Percentiles rank a stretch among this genome's conserved stretches.
Evolutionary conservation across 75 land plant species (phyloP).

Genomic region (Isoetes taiwanensis): DNA sequence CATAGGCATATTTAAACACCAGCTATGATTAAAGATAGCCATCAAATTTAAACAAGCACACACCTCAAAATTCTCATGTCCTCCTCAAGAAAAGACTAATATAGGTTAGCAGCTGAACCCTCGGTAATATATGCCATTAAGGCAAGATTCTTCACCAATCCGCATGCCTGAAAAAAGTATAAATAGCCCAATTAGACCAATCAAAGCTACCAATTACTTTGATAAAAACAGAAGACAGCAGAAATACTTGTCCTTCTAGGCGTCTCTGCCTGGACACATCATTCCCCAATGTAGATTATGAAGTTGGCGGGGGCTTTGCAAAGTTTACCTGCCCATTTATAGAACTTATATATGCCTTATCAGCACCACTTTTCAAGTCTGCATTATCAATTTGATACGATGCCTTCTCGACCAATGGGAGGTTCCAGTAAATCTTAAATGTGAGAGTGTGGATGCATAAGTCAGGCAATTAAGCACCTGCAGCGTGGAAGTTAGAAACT

Average conservation of each 20-base stretch:
- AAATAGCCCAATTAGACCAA: neutral
- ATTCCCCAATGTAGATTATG: constrained; percentile 99
- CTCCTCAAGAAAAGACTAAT: constrained; percentile 91
- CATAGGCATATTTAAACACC: neutral
- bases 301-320: constrained; percentile 95
- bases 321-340: constrained; percentile 51
- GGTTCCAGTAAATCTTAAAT: constrained; percentile 90
- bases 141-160: constrained; percentile 94
- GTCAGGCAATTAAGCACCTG: constrained; percentile 97
- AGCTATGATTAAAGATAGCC: neutral
- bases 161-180: constrained; percentile 58
- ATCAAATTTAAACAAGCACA: no score
- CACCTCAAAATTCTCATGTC: constrained; percentile 98
- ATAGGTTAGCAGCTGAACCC: constrained; percentile 95
- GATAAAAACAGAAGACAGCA: no score
- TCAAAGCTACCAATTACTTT: neutral
- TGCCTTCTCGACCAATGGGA: constrained; percentile 99
- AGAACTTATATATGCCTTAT: neutral
- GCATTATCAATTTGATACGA: neutral
- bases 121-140: constrained; percentile 97
- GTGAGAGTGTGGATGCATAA: constrained; percentile 92
- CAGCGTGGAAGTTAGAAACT: neutral
- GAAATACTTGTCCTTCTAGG: constrained; percentile 84
- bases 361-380: neutral
- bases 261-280: constrained; percentile 99